Percentiles rank a stretch among this genome's conserved stretches.
These are phyloP conservation scores for Apiosordaria backusii DNA, from an alignment of 495 filamentous ascomycete species.

Conservation along the genomic window DNA sequence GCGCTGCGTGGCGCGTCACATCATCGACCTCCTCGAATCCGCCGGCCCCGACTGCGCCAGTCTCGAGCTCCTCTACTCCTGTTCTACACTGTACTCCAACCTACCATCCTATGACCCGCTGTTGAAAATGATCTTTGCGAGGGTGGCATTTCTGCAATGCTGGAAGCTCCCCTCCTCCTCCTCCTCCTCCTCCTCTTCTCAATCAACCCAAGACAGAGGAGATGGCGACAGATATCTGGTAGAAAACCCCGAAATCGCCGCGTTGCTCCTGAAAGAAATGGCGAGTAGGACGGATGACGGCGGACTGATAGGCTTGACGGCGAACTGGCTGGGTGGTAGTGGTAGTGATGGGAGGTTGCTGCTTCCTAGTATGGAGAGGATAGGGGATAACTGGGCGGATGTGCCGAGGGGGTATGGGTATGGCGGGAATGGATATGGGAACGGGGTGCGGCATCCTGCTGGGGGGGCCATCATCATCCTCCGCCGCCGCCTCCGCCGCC, in stretches of 20 bases:
- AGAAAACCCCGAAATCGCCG: constrained; percentile 39
- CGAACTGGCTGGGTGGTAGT: constrained; percentile 2
- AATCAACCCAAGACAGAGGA: neutral
- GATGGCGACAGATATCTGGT: constrained; percentile 28
- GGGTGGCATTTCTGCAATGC: constrained; percentile 44
- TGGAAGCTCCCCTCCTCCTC: constrained; percentile 35
- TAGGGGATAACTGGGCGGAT: neutral
- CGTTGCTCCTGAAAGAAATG: constrained; percentile 42
- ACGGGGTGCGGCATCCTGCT: neutral
- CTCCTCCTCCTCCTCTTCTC: constrained; percentile 23
- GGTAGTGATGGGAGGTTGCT: neutral
- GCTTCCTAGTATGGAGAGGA: neutral
- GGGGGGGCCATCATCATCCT: neutral
- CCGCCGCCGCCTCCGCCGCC: neutral
- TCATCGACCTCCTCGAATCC: constrained; percentile 47
- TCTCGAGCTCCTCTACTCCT: constrained; percentile 36
- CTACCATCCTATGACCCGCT: constrained; percentile 38
- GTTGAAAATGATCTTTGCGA: constrained; percentile 44
- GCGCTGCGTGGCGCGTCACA: constrained; percentile 32
- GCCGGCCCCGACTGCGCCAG: constrained; percentile 42
- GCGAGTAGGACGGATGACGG: constrained; percentile 41
- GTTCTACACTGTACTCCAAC: constrained; percentile 39
- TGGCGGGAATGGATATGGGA: neutral
- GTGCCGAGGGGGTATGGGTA: neutral
- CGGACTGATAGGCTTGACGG: neutral